These are phyloP conservation scores for Entophlyctis helioformis DNA, from an alignment of 192 early-diverging fungal genomes.

Conservation along the genomic window DNA sequence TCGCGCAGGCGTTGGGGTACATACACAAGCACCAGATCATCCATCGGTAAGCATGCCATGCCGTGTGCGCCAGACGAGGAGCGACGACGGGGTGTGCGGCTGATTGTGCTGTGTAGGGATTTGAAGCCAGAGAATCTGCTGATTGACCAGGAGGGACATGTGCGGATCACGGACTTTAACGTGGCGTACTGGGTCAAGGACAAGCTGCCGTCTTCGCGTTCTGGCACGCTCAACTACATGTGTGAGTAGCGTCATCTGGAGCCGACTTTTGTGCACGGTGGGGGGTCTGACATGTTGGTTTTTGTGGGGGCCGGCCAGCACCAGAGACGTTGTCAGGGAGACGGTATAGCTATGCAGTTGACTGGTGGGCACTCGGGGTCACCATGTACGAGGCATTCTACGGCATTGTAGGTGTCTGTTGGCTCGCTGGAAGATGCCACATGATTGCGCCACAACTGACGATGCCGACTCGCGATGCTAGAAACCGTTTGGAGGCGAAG, in stretches of 20 bases:
- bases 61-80: too few species aligned
- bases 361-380: conserved; percentile 94
- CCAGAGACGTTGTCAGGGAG: conserved; percentile 25
- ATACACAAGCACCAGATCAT: conserved; percentile 30
- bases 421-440: too few species aligned
- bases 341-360: conserved; percentile 73
- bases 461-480: too few species aligned
- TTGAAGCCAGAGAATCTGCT: too few species aligned
- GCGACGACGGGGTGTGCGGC: too few species aligned
- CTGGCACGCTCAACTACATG: conserved; percentile 17
- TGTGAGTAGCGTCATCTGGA: too few species aligned
- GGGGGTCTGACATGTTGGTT: background rate
- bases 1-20: conserved; percentile 25
- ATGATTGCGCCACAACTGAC: too few species aligned
- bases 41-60: too few species aligned
- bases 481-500: too few species aligned
- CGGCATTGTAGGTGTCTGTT: too few species aligned
- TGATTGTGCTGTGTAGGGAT: too few species aligned
- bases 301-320: conserved; percentile 6
- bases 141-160: conserved; percentile 31
- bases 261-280: too few species aligned
- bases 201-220: conserved; percentile 21
- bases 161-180: conserved; percentile 40
- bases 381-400: conserved; percentile 86
- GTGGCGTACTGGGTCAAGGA: conserved; percentile 28